Conservation (phyloP, 768 basidiomycete species). For the Scleroderma bovista region DNA sequence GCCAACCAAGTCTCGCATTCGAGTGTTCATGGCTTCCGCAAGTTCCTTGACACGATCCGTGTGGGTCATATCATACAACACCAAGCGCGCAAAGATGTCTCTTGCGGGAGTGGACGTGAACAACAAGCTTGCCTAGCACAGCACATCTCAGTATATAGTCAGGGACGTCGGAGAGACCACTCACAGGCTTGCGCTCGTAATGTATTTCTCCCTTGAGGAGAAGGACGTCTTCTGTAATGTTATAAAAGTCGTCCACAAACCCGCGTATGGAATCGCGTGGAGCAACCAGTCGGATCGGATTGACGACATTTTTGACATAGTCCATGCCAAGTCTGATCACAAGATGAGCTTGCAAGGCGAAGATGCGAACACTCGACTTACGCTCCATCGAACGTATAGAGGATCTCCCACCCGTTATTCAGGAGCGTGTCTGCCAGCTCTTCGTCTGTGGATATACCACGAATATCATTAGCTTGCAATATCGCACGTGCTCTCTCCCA, state of each 20-base stretch:
- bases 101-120: conserved; percentile 29
- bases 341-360: conserved; percentile 4
- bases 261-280: conserved; percentile 34
- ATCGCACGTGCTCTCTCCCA: conserved; percentile 19
- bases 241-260: conserved; percentile 34
- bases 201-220: conserved; percentile 38
- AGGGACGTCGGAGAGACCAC: not conserved
- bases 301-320: conserved; percentile 36
- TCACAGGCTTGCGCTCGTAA: conserved; percentile 35
- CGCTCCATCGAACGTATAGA: conserved; percentile 37
- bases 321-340: conserved; percentile 37
- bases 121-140: conserved; percentile 26
- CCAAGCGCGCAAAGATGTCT: conserved; percentile 28
- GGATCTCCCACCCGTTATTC: conserved; percentile 31
- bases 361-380: conserved; percentile 15
- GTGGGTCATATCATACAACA: conserved; percentile 27
- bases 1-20: conserved; percentile 25
- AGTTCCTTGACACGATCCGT: conserved; percentile 24
- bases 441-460: conserved; percentile 20
- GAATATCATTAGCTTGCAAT: conserved; percentile 11
- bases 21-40: conserved; percentile 24
- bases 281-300: conserved; percentile 32
- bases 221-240: conserved; percentile 32
- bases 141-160: conserved; percentile 4
- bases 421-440: conserved; percentile 24